Conservation (phyloP, 1,284 basidiomycete species). For the Ganoderma sinense region DNA sequence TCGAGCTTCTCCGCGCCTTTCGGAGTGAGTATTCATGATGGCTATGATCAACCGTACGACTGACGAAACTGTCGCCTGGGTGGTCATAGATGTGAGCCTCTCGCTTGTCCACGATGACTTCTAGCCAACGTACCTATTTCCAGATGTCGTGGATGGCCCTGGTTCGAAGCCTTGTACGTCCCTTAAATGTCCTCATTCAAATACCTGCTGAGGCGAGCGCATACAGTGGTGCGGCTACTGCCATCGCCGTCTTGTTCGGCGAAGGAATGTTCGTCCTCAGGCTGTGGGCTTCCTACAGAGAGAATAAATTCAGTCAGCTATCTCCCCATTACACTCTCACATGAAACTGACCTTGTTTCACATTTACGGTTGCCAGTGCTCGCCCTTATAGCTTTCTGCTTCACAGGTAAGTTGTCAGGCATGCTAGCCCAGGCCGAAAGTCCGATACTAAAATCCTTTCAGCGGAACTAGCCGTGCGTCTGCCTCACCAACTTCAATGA, state of each 20-base stretch:
- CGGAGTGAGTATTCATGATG: neutral
- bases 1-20: slow-evolving; percentile 2
- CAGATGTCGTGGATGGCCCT: slow-evolving; percentile 16
- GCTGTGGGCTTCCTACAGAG: slow-evolving; percentile 12
- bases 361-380: neutral
- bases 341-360: neutral
- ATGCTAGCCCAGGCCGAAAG: too few species aligned
- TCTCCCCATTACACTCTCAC: too few species aligned
- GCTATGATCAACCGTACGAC: neutral
- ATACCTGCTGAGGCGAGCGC: neutral
- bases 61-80: neutral
- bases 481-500: neutral
- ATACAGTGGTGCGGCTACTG: slow-evolving; percentile 7
- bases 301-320: slow-evolving; percentile 7
- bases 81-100: neutral
- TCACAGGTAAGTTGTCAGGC: slow-evolving; percentile 1
- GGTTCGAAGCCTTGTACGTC: slow-evolving; percentile 18
- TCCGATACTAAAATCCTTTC: neutral
- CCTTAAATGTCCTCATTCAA: neutral
- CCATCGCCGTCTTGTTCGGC: slow-evolving; percentile 8
- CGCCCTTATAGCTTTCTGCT: slow-evolving; percentile 11
- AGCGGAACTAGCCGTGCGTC: slow-evolving; percentile 4
- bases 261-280: slow-evolving; percentile 17
- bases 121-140: neutral
- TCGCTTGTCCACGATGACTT: neutral